Evolutionary conservation across 768 basidiomycete genomes (phyloP), one percentile per base, ranked within the genome.

Genomic region (Gymnopilus junonius): DNA sequence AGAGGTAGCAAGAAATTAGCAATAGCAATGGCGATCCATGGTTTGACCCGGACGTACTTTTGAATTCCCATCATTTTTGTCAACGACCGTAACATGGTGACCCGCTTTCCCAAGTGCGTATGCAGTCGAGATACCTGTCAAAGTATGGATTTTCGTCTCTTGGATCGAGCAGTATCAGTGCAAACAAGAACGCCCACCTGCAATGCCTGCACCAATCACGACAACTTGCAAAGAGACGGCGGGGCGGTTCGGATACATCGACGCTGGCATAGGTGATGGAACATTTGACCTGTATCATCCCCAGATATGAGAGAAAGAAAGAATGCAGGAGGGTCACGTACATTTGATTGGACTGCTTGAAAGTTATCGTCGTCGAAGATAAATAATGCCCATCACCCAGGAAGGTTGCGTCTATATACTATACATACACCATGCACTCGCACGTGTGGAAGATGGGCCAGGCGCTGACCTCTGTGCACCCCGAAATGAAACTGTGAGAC

Each of bases 21-120:
- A 32, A 15, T 32, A 29, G 29, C 48, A 29, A n/a, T 29, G 4
- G 23, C 23, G 25, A 32, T 31, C 5, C 2, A 17, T n/a, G n/a
- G 20, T 20, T 15, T 51, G 11, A 42, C 3, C 2, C 11, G 55
- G 23, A 35, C 79, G 65, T 67, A 82, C 81, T 67, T 70, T 75
- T n/a, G 77, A 71, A n/a, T 76, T 76, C 15, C 80, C 81, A 59
- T 79, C 76, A 17, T 71, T 74, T 62, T 79, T 75, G 69, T 90
- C 88, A 21, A 89, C 71, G 2, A 90, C 80, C 2, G 81, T 75
- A n/a, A 89, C 88, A 32, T 77, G 74, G 73, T 90, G 89, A 6
- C 89, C 88, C 6, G 82, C 82, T 66, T 80, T 81, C 46, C 79
- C 79, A 42, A 90, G 77, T 15, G 83, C 77, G 66, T 81, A 83